Conservation (phyloP, 2,329 filamentous ascomycete genomes). For the Ambrosiella cleistominuta region DNA sequence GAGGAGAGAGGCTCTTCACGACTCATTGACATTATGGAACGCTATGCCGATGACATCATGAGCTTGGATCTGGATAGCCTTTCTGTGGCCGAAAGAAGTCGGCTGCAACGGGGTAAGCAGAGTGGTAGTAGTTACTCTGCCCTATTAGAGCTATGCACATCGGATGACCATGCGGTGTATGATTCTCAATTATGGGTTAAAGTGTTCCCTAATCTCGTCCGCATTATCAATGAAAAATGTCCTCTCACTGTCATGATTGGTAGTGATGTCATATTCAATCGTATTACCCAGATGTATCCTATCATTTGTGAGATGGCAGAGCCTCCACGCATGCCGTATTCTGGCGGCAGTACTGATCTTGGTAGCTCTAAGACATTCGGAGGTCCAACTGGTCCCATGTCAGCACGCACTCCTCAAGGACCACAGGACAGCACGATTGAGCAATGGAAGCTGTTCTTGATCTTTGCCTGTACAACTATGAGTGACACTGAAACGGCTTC, state of each 20-base stretch:
- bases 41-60: constrained; percentile 74
- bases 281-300: constrained; percentile 83
- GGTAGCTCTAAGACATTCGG: constrained; percentile 30
- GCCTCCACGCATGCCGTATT: constrained; percentile 44
- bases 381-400: constrained; percentile 8
- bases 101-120: constrained; percentile 75
- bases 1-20: constrained; percentile 38
- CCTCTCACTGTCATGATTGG: constrained; percentile 81
- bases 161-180: constrained; percentile 60
- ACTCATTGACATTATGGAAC: constrained; percentile 83
- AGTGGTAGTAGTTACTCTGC: constrained; percentile 71
- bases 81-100: constrained; percentile 79
- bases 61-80: constrained; percentile 83
- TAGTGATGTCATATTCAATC: constrained; percentile 79
- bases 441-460: constrained; percentile 94
- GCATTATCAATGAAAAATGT: constrained; percentile 78
- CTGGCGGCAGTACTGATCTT: constrained; percentile 35
- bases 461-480: constrained; percentile 91
- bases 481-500: constrained; percentile 53
- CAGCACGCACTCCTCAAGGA: constrained; percentile 42
- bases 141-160: constrained; percentile 83
- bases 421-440: constrained; percentile 80
- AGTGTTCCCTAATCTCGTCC: constrained; percentile 86
- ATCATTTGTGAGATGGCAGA: constrained; percentile 67
- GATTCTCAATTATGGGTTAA: constrained; percentile 96